Percentiles rank a stretch among this genome's conserved stretches.
Evolutionary conservation across 2,329 filamentous ascomycete species (phyloP).

Genomic region (Emmonsiellopsis sp.): DNA sequence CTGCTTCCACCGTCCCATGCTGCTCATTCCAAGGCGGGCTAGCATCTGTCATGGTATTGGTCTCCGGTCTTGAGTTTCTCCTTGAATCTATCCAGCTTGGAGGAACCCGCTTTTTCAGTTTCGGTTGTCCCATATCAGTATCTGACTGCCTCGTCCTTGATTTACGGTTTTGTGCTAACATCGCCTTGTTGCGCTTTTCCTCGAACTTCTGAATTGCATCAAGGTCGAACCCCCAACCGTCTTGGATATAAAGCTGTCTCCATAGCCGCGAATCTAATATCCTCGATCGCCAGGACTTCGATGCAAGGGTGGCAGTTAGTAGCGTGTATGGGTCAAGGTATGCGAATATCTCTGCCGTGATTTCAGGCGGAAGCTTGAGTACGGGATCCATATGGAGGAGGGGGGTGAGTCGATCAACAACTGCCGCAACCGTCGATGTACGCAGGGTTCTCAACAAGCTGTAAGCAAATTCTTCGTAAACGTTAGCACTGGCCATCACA

Average conservation of each 20-base stretch:
- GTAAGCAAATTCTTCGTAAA: slow-evolving; percentile 65
- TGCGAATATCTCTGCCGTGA: slow-evolving; percentile 80
- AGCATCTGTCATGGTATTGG: slow-evolving; percentile 11
- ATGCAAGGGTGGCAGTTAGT: slow-evolving; percentile 68
- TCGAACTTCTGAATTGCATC: slow-evolving; percentile 61
- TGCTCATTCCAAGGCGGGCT: slow-evolving; percentile 36
- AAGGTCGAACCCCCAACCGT: slow-evolving; percentile 73
- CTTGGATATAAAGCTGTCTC: slow-evolving; percentile 70
- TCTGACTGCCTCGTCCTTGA: slow-evolving; percentile 40
- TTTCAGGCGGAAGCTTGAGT: slow-evolving; percentile 73
- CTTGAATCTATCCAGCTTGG: slow-evolving; percentile 36
- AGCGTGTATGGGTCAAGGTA: slow-evolving; percentile 77
- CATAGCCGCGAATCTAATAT: slow-evolving; percentile 79
- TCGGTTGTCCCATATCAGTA: slow-evolving; percentile 40
- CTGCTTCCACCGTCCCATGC: slow-evolving; percentile 40
- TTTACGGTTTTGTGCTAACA: slow-evolving; percentile 30
- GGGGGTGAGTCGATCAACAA: slow-evolving; percentile 71
- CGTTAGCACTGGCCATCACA: not conserved
- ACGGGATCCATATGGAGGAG: slow-evolving; percentile 91
- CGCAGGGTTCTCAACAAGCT: slow-evolving; percentile 67
- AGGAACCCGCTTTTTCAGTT: slow-evolving; percentile 45
- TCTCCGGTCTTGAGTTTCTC: slow-evolving; percentile 13
- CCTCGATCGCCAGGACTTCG: slow-evolving; percentile 70
- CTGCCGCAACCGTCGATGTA: slow-evolving; percentile 67
- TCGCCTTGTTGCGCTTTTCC: slow-evolving; percentile 36